These are phyloP conservation scores for Populus hybrid DNA, from an alignment of 441 rosid genomes.

Conservation along the genomic window DNA sequence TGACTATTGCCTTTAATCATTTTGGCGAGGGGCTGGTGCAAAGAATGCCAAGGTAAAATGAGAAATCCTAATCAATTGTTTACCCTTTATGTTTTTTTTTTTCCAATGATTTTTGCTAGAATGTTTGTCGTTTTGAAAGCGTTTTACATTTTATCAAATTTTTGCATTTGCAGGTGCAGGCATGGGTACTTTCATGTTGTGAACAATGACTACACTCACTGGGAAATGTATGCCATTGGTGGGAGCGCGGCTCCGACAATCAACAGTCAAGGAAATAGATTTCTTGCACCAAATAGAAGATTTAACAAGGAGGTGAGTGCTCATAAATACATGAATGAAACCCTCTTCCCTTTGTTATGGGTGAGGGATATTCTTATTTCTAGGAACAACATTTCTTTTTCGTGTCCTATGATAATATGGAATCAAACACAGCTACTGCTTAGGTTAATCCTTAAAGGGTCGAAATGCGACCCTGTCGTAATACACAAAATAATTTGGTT, in stretches of 20 bases:
- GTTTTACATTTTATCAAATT: neutral
- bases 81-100: neutral
- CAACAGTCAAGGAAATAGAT: slow-evolving; percentile 91
- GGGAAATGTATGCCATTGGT: slow-evolving; percentile 98
- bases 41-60: slow-evolving; percentile 79
- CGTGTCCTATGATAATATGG: neutral
- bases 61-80: neutral
- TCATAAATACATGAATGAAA: neutral
- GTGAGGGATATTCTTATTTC: no score
- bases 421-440: neutral
- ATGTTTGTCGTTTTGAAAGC: neutral
- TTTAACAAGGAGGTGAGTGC: slow-evolving; percentile 65
- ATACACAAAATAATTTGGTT: neutral
- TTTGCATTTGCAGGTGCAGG: slow-evolving; percentile 57
- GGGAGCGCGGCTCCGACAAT: slow-evolving; percentile 92
- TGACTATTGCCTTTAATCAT: slow-evolving; percentile 90
- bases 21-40: slow-evolving; percentile 94
- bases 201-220: slow-evolving; percentile 95
- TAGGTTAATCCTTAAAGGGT: no score
- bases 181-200: slow-evolving; percentile 93
- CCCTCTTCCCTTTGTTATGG: neutral
- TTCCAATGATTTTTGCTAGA: neutral
- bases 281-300: slow-evolving; percentile 59
- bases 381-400: no score
- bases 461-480: no score